Conservation (phyloP, 257 asterid genomes). For the Phtheirospermum japonicum region DNA sequence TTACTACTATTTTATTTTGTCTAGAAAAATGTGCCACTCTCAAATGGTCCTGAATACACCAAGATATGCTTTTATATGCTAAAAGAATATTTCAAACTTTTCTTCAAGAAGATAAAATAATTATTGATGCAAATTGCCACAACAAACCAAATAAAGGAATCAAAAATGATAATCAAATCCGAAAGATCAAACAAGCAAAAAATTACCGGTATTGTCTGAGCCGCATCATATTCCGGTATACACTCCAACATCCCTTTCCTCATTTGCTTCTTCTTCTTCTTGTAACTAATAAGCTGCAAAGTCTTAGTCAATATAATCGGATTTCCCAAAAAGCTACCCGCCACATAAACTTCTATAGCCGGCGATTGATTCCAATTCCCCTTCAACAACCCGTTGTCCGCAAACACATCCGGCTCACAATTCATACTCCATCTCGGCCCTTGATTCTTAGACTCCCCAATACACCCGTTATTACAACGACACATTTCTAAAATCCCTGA, state of each 20-base stretch:
- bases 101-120: too few relatives aligned
- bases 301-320: conserved; percentile 59
- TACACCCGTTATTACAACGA: conserved; percentile 33
- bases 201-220: conserved; percentile 45
- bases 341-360: conserved; percentile 61
- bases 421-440: conserved; percentile 51
- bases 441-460: conserved; percentile 38
- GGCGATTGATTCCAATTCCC: conserved; percentile 46
- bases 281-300: conserved; percentile 42
- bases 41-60: conserved; percentile 27
- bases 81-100: conserved; percentile 13
- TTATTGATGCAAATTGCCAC: conserved; percentile 10
- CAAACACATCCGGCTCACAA: conserved; percentile 41
- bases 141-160: background rate
- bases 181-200: background rate
- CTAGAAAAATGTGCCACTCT: conserved; percentile 50
- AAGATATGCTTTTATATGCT: conserved; percentile 48
- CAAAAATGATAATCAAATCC: background rate
- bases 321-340: conserved; percentile 58
- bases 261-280: conserved; percentile 56
- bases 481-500: conserved; percentile 51
- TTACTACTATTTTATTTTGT: conserved; percentile 16
- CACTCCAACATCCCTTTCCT: conserved; percentile 61
- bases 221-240: conserved; percentile 58
- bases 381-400: conserved; percentile 29